A percentile compares a stretch with the other conserved stretches of the same genome.
Conservation (phyloP, 202 grass and related monocot species). For the Panicum hallii region DNA sequence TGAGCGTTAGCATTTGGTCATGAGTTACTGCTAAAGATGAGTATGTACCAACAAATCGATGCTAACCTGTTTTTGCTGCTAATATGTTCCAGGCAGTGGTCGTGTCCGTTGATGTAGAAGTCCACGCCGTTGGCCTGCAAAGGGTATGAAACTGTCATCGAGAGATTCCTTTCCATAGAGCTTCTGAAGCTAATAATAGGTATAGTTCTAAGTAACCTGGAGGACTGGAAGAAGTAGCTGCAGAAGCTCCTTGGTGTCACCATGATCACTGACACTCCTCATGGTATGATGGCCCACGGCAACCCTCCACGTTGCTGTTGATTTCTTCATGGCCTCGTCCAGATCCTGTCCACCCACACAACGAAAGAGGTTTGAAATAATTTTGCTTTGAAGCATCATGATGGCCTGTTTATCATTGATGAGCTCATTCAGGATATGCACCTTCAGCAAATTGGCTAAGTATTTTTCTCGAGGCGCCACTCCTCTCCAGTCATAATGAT, state of each 20-base stretch:
- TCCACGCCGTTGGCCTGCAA: slow-evolving; percentile 62
- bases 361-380: neutral
- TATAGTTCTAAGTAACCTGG: slow-evolving; percentile 49
- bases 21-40: neutral
- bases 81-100: slow-evolving; percentile 97
- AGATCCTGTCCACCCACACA: slow-evolving; percentile 55
- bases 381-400: neutral
- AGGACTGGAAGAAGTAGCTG: slow-evolving; percentile 78
- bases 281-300: slow-evolving; percentile 94
- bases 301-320: slow-evolving; percentile 84
- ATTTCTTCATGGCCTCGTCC: slow-evolving; percentile 77
- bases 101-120: slow-evolving; percentile 90
- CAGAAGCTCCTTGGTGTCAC: slow-evolving; percentile 86
- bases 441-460: slow-evolving; percentile 73
- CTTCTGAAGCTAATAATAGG: neutral
- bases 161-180: no score
- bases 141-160: neutral
- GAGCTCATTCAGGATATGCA: slow-evolving; percentile 6
- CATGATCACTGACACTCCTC: slow-evolving; percentile 91
- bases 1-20: neutral
- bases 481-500: slow-evolving; percentile 85
- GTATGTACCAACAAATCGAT: neutral
- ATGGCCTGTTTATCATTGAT: neutral
- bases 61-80: slow-evolving; percentile 88
- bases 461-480: slow-evolving; percentile 70